phyloP scores from a whole-genome alignment of 495 filamentous ascomycete species.

The Lepidopterella palustris region DNA sequence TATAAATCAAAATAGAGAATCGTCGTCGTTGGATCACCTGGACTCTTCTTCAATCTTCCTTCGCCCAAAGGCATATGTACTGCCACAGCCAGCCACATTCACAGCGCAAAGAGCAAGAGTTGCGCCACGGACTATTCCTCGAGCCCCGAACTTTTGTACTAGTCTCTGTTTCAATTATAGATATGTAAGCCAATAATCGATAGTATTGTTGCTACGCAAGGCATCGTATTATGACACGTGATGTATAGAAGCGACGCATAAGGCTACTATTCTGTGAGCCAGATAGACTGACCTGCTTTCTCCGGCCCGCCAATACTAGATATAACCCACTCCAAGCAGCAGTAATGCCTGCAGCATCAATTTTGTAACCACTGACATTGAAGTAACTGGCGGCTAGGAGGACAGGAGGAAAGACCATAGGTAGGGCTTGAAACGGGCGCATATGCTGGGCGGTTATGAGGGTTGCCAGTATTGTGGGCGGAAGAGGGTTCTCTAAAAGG shows the following conservation, averaged over 20 bases:
- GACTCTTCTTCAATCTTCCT: conserved; percentile 27
- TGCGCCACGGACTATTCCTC: conserved; percentile 63
- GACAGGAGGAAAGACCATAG: conserved; percentile 74
- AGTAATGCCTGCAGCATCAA: conserved; percentile 74
- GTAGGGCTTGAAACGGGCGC: conserved; percentile 66
- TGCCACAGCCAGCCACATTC: conserved; percentile 65
- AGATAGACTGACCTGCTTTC: conserved; percentile 43
- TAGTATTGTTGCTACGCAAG: background rate
- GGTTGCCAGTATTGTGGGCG: conserved; percentile 70
- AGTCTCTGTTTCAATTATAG: conserved; percentile 32
- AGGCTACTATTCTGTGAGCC: background rate
- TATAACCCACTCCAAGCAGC: conserved; percentile 87
- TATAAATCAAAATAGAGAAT: background rate
- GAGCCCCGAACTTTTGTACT: conserved; percentile 54
- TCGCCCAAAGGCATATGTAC: conserved; percentile 59
- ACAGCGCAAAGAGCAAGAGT: conserved; percentile 63
- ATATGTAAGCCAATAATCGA: too few relatives aligned
- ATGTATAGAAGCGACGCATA: too few relatives aligned
- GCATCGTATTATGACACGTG: too few relatives aligned
- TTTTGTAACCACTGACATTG: conserved; percentile 68
- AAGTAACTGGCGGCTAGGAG: conserved; percentile 84
- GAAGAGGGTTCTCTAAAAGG: conserved; percentile 64
- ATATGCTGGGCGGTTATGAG: conserved; percentile 70
- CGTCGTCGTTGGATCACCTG: background rate
- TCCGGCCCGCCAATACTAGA: conserved; percentile 64